These are phyloP conservation scores for Blumeria graminis DNA, from an alignment of 2,329 filamentous ascomycete species.

Conservation along the genomic window DNA sequence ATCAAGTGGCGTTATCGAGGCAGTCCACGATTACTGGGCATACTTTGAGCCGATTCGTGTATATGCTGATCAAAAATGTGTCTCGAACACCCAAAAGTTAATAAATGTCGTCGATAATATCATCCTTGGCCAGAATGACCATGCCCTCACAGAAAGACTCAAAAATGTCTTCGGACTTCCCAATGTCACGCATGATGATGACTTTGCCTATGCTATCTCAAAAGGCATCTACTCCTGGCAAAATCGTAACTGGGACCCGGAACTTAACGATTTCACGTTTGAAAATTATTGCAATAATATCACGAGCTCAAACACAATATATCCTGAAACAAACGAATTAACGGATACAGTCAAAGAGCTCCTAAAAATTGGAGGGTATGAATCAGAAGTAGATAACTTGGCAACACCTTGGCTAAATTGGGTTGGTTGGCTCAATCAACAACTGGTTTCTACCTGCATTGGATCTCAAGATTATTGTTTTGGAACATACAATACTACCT, in stretches of 20 bases:
- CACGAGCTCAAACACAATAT: constrained; percentile 21
- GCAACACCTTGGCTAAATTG: constrained; percentile 30
- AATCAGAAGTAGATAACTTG: constrained; percentile 17
- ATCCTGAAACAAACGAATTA: constrained; percentile 39
- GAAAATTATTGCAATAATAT: constrained; percentile 31
- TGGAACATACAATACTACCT: constrained; percentile 21
- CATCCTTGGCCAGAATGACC: constrained; percentile 21
- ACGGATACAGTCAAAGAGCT: constrained; percentile 34
- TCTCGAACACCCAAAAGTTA: constrained; percentile 36
- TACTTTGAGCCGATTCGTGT: constrained; percentile 34
- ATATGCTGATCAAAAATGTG: constrained; percentile 35
- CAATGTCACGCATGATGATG: constrained; percentile 19
- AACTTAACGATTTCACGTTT: constrained; percentile 23
- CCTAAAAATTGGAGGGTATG: constrained; percentile 24
- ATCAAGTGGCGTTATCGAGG: constrained; percentile 55
- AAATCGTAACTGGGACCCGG: constrained; percentile 33
- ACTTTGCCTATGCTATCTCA: constrained; percentile 26
- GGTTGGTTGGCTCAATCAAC: constrained; percentile 27
- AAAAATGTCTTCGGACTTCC: constrained; percentile 28
- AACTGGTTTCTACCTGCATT: constrained; percentile 18
- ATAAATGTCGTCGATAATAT: constrained; percentile 34
- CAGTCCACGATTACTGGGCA: constrained; percentile 53
- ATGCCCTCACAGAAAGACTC: constrained; percentile 18
- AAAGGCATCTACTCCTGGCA: constrained; percentile 27
- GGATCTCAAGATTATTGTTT: constrained; percentile 26